These are phyloP conservation scores for Gastrolobium bilobum DNA, from an alignment of 306 rosid species.

Conservation along the genomic window DNA sequence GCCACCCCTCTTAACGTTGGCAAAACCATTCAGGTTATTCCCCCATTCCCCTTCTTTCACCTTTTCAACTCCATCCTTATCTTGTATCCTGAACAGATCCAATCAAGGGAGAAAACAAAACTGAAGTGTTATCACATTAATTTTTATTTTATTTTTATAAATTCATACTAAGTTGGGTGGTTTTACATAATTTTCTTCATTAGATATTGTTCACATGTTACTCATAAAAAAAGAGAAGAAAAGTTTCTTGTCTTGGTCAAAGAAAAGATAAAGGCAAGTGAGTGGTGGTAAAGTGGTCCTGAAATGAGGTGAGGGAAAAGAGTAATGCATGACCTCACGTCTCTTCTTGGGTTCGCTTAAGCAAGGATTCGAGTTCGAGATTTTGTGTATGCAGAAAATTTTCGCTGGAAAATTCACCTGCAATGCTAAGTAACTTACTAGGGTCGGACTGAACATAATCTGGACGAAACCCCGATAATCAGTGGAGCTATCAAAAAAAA, in stretches of 20 bases:
- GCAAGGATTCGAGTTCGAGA: no score
- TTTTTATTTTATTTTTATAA: no score
- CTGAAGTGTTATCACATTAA: no score
- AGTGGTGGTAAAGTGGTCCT: not conserved
- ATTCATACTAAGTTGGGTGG: not conserved
- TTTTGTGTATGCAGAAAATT: no score
- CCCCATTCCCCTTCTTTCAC: not conserved
- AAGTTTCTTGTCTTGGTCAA: no score
- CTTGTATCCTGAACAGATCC: not conserved
- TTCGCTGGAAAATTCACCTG: no score
- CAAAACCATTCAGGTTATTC: constrained; percentile 70
- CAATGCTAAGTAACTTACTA: no score
- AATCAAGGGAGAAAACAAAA: not conserved
- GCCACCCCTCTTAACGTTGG: constrained; percentile 70
- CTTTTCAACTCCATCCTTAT: not conserved
- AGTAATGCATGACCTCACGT: no score
- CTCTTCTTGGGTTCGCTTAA: no score
- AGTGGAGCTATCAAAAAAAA: no score
- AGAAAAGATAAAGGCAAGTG: not conserved
- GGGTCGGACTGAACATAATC: no score
- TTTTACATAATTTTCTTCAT: not conserved
- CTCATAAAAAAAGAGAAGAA: not conserved
- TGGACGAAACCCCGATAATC: no score
- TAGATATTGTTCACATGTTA: not conserved
- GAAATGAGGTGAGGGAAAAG: not conserved